Conservation (phyloP, 305 asterid genomes). For the Nicotiana rustica region DNA sequence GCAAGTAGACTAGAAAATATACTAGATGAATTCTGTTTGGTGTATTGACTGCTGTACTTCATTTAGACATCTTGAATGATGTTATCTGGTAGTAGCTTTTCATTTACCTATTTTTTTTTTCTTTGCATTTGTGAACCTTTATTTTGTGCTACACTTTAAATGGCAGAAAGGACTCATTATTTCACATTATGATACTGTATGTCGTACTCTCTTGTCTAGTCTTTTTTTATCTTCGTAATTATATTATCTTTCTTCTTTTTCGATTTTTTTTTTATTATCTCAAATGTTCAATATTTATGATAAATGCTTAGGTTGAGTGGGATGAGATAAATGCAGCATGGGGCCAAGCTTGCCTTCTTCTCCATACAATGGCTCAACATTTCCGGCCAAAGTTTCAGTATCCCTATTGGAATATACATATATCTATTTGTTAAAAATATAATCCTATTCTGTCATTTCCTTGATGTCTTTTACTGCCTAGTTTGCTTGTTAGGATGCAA, state of each 20-base stretch:
- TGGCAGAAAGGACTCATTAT: conserved; percentile 22
- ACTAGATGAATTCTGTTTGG: conserved; percentile 6
- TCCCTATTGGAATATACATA: conserved; percentile 49
- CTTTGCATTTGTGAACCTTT: neutral
- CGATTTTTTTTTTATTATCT: neutral
- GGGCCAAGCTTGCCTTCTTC: conserved; percentile 99
- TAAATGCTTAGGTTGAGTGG: conserved; percentile 88
- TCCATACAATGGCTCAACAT: conserved; percentile 98
- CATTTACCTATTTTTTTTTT: neutral
- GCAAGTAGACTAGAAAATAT: conserved; percentile 25
- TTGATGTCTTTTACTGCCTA: conserved; percentile 14
- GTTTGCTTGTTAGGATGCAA: neutral
- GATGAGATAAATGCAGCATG: conserved; percentile 99
- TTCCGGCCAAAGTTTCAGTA: conserved; percentile 94
- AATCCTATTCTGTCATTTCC: neutral
- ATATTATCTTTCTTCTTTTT: neutral
- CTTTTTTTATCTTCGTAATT: neutral
- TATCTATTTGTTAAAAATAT: conserved; percentile 25
- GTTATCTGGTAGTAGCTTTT: conserved; percentile 12
- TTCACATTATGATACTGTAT: conserved; percentile 29
- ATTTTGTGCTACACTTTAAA: conserved; percentile 5
- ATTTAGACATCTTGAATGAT: conserved; percentile 10
- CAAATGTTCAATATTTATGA: neutral
- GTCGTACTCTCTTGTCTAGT: neutral
- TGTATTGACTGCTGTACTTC: conserved; percentile 8